phyloP scores from a whole-genome alignment of 805 yeast genomes.

The Kazachstania martiniae region DNA sequence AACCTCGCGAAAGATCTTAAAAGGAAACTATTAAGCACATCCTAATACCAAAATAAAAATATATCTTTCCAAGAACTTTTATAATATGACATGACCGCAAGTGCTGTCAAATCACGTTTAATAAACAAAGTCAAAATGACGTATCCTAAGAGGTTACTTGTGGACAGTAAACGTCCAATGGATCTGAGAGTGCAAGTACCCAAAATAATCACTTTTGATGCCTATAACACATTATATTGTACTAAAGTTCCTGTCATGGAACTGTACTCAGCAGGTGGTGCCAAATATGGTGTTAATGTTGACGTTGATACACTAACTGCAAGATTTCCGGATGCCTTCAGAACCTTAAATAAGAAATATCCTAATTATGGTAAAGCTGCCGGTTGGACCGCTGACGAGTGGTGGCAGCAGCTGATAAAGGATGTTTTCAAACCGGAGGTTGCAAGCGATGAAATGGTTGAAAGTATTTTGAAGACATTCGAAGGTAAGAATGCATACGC shows the following conservation, averaged over 20 bases:
- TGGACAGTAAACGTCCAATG: conserved; percentile 5
- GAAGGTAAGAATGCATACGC: conserved; percentile 41
- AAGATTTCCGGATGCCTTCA: conserved; percentile 27
- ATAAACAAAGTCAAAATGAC: conserved; percentile 6
- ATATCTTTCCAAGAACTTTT: too few relatives aligned
- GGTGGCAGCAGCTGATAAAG: conserved; percentile 51
- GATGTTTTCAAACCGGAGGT: conserved; percentile 31
- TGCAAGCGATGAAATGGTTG: conserved; percentile 31
- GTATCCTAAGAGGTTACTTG: conserved; percentile 11
- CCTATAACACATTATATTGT: conserved; percentile 53
- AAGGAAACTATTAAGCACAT: too few relatives aligned
- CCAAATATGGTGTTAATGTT: conserved; percentile 32
- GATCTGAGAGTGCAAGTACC: conserved; percentile 26
- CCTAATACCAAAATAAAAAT: too few relatives aligned
- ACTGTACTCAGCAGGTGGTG: conserved; percentile 43
- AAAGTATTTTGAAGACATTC: conserved; percentile 38
- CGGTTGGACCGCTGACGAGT: conserved; percentile 29
- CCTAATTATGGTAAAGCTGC: conserved; percentile 55
- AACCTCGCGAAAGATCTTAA: too few relatives aligned
- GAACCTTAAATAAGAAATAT: conserved; percentile 28
- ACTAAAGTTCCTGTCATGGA: conserved; percentile 43
- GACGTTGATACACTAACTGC: conserved; percentile 18
- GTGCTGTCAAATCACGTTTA: too few relatives aligned
- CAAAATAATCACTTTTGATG: conserved; percentile 50
- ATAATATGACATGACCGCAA: too few relatives aligned